Evolutionary conservation across 2,329 filamentous ascomycete genomes (phyloP), one percentile per base, ranked within the genome.

Genomic region (Aspergillus unguis): DNA sequence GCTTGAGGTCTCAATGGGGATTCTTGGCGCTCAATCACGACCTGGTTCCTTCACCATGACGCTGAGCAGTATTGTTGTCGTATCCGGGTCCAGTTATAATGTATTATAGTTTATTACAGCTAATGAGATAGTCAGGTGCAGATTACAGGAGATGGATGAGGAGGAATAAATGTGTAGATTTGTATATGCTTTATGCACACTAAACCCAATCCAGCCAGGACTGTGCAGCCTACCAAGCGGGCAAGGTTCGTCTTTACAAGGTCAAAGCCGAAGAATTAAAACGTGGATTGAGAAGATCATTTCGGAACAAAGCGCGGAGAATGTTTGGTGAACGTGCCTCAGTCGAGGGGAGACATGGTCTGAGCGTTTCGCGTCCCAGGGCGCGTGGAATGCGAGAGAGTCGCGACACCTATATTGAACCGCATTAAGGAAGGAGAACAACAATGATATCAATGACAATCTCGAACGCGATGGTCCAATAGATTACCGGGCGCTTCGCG

Each of bases 301-400:
- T 23, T 31, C 25, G 25, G 9, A 38, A 38, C 11, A 47, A 40
- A 23, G 35, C 33, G 35, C 47, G 47, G 47, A 33, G 47, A 49
- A 37, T 17, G 17, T 17, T 49, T 49, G n/a, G 2, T 26, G 32
- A n/a, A n/a, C 25, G 23, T 35, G 26, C 28, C 10, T 26, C 23
- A 41, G 26, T 9, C 6, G 29, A 17, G 11, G 31, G 35, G 23
- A 36, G 33, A 11, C 32, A 29, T 57, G 58, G 58, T 54, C 58
- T 55, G 48, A 58, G 58, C 57, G 53, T 54, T 53, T 56, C 57
- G 56, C 42, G 59, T 63, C 64, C 49, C 47, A 59, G 47, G 55
- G 57, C 58, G 58, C 58, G 58, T 59, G 58, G 55, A 58, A 60
- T 59, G 58, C 56, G 53, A 54, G 57, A 53, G 44, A 50, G 58